Base-by-base conservation (phyloP, 371 early-diverging fungal species). In the Mortierella sp. region DNA sequence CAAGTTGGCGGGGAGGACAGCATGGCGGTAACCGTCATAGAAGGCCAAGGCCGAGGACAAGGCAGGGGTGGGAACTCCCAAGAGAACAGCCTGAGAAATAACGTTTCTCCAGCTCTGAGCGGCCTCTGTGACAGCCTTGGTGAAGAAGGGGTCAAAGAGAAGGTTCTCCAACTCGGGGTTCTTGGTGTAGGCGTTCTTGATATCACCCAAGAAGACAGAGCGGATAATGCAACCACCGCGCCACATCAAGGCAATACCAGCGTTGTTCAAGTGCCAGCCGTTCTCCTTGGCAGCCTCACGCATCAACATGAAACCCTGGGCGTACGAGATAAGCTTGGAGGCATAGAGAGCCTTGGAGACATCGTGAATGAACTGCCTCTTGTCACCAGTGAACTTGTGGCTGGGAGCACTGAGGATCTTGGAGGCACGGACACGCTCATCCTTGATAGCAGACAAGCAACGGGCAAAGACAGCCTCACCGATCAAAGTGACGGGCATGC, bases 221-320 rank as follows among this genome's bases (percentile, higher is more conserved):
- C 99, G 92, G 83, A 99, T 98, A 74, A 99, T 99, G 89, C 99
- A 99, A 45, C 99, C 99, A 73, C 99, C 98, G 71, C 96, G 93
- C 99, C 99, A 99, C 95, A 99, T 98, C 57, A 95, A 85, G 50
- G 98, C 97, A 83, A 99, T 97, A 62, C 94, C 95, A 50, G 94
- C 94, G 81, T 97, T 91, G 91, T 97, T 97, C 74, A 99, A 87
- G 85, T 97, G 87, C 99, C 99, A 99, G 71, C 86, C 87, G 85
- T 95, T 88, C 70, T 92, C 92, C 83, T 92, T 90, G 83, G 96
- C 96, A 65, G 97, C 97, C 85, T 96, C 96, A 70, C 96, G 94
- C 88, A 99, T 91, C 81, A 98, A 88, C 96, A 97, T 98, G 88
- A 99, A 98, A 57, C 99, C 99, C 89, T 99, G 99, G 58, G 98